Evolutionary conservation across 2,329 filamentous ascomycete species (phyloP).

Genomic region (Pyrenophora tritici-repentis): DNA sequence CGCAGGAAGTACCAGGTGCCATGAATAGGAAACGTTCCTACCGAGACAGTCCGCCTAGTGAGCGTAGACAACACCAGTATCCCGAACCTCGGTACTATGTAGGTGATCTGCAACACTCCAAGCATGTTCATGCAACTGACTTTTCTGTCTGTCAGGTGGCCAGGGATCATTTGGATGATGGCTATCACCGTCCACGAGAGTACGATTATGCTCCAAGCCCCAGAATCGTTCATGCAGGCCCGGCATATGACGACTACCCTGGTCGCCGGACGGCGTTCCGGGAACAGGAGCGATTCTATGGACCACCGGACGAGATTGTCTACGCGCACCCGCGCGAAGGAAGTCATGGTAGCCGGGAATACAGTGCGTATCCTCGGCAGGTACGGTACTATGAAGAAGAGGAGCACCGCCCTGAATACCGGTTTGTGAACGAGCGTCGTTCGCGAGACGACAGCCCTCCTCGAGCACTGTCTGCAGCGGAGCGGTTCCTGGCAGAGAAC

Average conservation of each 20-base stretch:
- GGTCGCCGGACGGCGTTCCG: slow-evolving; percentile 40
- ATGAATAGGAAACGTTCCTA: slow-evolving; percentile 29
- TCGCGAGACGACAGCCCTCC: slow-evolving; percentile 28
- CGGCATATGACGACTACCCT: slow-evolving; percentile 38
- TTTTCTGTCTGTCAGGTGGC: slow-evolving; percentile 25
- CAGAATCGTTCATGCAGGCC: slow-evolving; percentile 32
- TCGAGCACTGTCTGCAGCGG: slow-evolving; percentile 37
- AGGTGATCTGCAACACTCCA: slow-evolving; percentile 23
- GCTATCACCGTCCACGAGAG: slow-evolving; percentile 31
- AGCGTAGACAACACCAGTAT: slow-evolving; percentile 37
- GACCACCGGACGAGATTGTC: slow-evolving; percentile 32
- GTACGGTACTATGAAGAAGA: slow-evolving; percentile 38
- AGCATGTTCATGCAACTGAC: slow-evolving; percentile 23
- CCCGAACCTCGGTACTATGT: slow-evolving; percentile 44
- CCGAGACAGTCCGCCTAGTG: slow-evolving; percentile 31
- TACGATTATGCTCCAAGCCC: slow-evolving; percentile 40
- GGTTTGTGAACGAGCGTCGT: slow-evolving; percentile 27
- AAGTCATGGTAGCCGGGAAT: slow-evolving; percentile 31
- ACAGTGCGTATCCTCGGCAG: slow-evolving; percentile 33
- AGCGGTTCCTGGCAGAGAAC: slow-evolving; percentile 43
- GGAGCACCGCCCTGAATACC: slow-evolving; percentile 27
- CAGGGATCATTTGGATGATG: slow-evolving; percentile 37
- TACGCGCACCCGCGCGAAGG: slow-evolving; percentile 39
- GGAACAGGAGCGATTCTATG: slow-evolving; percentile 40
- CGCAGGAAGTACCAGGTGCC: slow-evolving; percentile 20